Percentiles rank a stretch among this genome's conserved stretches.
These are phyloP conservation scores for Trichosporon asahii DNA, from an alignment of 1,284 basidiomycete species.

Conservation along the genomic window DNA sequence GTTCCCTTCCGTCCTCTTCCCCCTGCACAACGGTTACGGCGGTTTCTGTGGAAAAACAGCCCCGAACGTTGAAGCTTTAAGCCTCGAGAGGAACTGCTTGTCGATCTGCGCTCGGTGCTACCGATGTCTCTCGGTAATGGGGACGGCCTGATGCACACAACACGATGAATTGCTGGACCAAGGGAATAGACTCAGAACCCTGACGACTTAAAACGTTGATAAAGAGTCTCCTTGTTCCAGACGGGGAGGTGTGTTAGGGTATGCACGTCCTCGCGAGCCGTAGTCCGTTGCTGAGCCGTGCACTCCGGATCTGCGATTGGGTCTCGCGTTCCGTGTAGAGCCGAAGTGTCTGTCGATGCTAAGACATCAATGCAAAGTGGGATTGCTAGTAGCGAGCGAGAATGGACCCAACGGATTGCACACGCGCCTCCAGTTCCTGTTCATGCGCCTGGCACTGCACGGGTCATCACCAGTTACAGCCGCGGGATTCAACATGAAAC, in stretches of 20 bases:
- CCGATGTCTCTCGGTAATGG: neutral
- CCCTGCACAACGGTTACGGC: neutral
- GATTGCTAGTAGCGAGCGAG: neutral
- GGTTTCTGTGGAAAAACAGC: neutral
- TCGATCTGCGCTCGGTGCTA: neutral
- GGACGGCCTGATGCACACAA: neutral
- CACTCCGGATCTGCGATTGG: neutral
- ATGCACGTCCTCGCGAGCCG: neutral
- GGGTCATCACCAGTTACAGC: neutral
- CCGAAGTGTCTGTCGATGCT: neutral
- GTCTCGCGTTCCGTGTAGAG: neutral
- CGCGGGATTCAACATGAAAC: neutral
- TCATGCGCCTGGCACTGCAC: neutral
- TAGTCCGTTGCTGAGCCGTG: neutral
- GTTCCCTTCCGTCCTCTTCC: neutral
- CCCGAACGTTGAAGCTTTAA: neutral
- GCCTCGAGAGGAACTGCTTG: neutral
- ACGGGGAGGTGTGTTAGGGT: neutral
- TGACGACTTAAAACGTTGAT: constrained; percentile 7
- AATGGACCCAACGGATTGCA: neutral
- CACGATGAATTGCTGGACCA: neutral
- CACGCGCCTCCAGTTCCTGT: no score
- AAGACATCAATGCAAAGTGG: neutral
- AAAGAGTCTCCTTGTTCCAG: constrained; percentile 9
- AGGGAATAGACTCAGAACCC: neutral